phyloP scores from a whole-genome alignment of 2,329 filamentous ascomycete species.

The Alternaria sp. region DNA sequence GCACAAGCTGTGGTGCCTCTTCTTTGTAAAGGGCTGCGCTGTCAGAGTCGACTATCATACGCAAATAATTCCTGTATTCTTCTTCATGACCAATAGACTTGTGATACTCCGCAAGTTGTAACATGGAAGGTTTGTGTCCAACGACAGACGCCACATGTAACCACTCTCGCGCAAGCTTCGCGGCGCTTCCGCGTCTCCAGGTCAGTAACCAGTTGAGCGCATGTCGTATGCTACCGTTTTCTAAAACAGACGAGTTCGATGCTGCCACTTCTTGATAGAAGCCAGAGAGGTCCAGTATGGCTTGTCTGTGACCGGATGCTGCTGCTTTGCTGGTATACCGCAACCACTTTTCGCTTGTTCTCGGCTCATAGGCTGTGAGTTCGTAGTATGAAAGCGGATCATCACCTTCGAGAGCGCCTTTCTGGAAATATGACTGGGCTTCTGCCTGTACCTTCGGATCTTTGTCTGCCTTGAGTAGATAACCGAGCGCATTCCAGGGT shows the following conservation, averaged over 20 bases:
- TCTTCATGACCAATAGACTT: constrained; percentile 23
- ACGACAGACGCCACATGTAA: constrained; percentile 30
- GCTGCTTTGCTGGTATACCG: constrained; percentile 55
- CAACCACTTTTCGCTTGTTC: constrained; percentile 48
- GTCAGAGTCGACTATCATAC: constrained; percentile 24
- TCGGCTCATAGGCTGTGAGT: constrained; percentile 38
- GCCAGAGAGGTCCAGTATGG: constrained; percentile 46
- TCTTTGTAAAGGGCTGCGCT: constrained; percentile 21
- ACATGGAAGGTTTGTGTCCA: constrained; percentile 39
- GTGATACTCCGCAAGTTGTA: constrained; percentile 32
- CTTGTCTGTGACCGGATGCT: constrained; percentile 47
- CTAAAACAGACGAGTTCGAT: constrained; percentile 12
- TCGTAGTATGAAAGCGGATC: constrained; percentile 54
- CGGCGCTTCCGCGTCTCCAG: constrained; percentile 23
- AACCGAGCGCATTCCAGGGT: constrained; percentile 43
- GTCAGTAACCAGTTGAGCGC: constrained; percentile 33
- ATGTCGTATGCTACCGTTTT: constrained; percentile 15
- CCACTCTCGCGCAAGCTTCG: constrained; percentile 40
- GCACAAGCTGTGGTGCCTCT: constrained; percentile 35
- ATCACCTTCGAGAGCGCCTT: constrained; percentile 49
- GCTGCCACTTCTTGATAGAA: constrained; percentile 50
- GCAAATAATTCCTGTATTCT: constrained; percentile 17
- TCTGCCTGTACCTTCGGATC: constrained; percentile 19
- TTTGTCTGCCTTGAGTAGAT: constrained; percentile 24
- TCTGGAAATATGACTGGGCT: constrained; percentile 42